Conservation (phyloP, 192 early-diverging fungal genomes). For the Coemansia sp. region DNA sequence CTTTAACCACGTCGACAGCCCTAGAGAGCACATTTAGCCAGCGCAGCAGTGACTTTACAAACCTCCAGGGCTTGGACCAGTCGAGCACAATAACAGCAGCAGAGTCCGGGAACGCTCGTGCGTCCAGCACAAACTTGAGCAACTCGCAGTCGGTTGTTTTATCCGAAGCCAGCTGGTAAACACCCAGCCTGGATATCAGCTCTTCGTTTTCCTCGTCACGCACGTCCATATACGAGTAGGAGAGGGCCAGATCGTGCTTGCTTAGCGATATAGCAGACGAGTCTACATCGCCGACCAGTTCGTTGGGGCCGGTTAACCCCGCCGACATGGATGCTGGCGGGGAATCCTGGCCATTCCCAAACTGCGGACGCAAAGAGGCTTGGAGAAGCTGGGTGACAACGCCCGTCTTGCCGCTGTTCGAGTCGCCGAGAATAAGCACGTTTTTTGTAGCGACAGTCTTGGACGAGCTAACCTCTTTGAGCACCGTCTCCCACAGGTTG, state of each 20-base stretch:
- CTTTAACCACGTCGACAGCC: constrained; percentile 55
- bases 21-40: constrained; percentile 73
- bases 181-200: constrained; percentile 64
- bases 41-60: constrained; percentile 73
- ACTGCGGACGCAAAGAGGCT: constrained; percentile 42
- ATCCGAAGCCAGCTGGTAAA: constrained; percentile 78
- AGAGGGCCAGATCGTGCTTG: constrained; percentile 75
- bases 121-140: constrained; percentile 69
- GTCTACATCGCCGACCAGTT: constrained; percentile 24
- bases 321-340: constrained; percentile 42
- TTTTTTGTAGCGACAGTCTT: constrained; percentile 73
- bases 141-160: constrained; percentile 66
- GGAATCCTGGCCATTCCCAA: constrained; percentile 43
- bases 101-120: constrained; percentile 61
- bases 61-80: constrained; percentile 88
- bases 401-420: constrained; percentile 79
- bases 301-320: constrained; percentile 43
- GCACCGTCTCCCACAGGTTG: constrained; percentile 79
- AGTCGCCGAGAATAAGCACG: constrained; percentile 82
- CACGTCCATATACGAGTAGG: constrained; percentile 81
- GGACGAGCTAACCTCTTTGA: constrained; percentile 72
- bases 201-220: constrained; percentile 85
- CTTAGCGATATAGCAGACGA: constrained; percentile 37
- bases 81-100: constrained; percentile 80
- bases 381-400: constrained; percentile 59